Percentiles rank a stretch among this genome's conserved stretches.
phyloP scores from a whole-genome alignment of 106 monocot species.

The Posidonia australis region DNA sequence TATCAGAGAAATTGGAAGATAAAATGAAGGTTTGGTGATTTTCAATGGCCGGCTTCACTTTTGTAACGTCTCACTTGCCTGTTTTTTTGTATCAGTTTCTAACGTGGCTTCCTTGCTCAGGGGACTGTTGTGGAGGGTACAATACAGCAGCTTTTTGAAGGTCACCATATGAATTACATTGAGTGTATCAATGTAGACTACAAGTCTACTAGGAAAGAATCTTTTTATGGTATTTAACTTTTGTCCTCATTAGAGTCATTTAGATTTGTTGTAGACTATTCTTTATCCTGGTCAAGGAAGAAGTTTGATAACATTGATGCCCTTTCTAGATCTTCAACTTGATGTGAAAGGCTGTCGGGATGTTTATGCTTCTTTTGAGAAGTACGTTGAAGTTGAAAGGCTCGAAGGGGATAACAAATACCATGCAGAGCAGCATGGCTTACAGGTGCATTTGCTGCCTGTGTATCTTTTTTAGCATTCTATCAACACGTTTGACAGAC shows the following conservation, averaged over 20 bases:
- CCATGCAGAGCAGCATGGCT: slow-evolving; percentile 77
- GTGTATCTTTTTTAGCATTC: too few relatives aligned
- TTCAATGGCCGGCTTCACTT: not conserved
- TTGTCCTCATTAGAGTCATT: not conserved
- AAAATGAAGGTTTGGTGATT: slow-evolving; percentile 60
- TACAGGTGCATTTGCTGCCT: slow-evolving; percentile 39
- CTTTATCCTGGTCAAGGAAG: too few relatives aligned
- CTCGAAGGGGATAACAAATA: slow-evolving; percentile 96
- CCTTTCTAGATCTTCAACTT: slow-evolving; percentile 57
- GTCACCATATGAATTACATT: slow-evolving; percentile 91
- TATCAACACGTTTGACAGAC: too few relatives aligned
- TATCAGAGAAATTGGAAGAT: slow-evolving; percentile 87
- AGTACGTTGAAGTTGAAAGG: slow-evolving; percentile 85
- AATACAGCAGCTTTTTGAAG: slow-evolving; percentile 91
- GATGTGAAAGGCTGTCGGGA: slow-evolving; percentile 87
- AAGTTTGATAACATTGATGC: not conserved
- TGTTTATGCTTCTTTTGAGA: slow-evolving; percentile 96
- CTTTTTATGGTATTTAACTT: slow-evolving; percentile 63
- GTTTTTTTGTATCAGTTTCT: not conserved
- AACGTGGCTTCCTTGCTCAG: slow-evolving; percentile 25
- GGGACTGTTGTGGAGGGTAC: slow-evolving; percentile 92
- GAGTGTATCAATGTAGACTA: slow-evolving; percentile 91
- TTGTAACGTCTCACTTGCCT: not conserved
- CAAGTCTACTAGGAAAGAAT: slow-evolving; percentile 85
- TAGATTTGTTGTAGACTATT: too few relatives aligned